Conservation (phyloP, 2,329 filamentous ascomycete genomes). For the Ceratocystis harringtonii region DNA sequence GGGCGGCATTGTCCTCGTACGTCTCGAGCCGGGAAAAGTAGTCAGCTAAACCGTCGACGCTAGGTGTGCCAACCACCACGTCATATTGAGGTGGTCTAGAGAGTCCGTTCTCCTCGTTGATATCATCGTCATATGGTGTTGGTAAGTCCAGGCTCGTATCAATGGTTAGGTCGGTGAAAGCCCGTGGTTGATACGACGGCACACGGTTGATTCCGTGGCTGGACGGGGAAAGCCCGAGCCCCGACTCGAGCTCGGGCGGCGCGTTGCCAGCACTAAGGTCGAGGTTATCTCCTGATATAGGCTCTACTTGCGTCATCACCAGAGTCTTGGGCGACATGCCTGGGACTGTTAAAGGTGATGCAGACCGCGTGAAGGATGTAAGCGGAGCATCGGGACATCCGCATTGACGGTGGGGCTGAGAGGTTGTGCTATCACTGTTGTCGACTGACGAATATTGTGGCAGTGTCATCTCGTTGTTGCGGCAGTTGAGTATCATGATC, state of each 20-base stretch:
- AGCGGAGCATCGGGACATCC: constrained; percentile 36
- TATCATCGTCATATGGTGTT: constrained; percentile 24
- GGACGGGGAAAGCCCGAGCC: neutral
- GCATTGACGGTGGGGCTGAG: constrained; percentile 33
- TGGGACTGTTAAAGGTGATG: neutral
- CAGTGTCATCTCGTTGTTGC: constrained; percentile 77
- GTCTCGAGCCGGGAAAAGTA: constrained; percentile 73
- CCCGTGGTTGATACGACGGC: constrained; percentile 76
- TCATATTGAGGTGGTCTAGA: constrained; percentile 82
- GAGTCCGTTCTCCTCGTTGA: constrained; percentile 19
- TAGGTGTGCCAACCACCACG: constrained; percentile 52
- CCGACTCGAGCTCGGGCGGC: neutral
- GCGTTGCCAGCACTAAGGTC: neutral
- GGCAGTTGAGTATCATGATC: constrained; percentile 83
- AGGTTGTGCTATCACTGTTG: constrained; percentile 35
- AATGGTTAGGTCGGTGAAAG: constrained; percentile 51
- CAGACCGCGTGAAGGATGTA: neutral
- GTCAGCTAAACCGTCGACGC: constrained; percentile 60
- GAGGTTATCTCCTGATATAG: neutral
- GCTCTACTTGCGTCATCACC: neutral
- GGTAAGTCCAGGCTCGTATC: constrained; percentile 18
- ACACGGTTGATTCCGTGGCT: constrained; percentile 45
- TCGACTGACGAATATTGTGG: constrained; percentile 56
- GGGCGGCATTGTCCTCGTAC: constrained; percentile 35
- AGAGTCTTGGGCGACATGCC: constrained; percentile 8